phyloP scores from a whole-genome alignment of 2,329 filamentous ascomycete genomes.

The Ascochyta rabiei region DNA sequence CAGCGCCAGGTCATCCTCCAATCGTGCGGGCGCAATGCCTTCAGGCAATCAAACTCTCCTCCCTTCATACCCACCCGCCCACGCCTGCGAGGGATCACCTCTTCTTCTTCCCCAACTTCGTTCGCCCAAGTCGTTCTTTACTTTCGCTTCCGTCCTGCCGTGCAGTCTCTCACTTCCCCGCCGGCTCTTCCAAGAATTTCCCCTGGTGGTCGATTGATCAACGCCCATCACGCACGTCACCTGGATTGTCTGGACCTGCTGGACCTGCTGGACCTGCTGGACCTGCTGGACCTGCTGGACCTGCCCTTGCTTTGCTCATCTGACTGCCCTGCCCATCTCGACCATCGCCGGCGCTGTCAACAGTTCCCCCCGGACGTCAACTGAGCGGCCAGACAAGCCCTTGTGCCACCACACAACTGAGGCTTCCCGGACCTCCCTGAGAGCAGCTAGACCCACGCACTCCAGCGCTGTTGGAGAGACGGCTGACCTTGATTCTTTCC shows the following conservation, averaged over 20 bases:
- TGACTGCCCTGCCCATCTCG: conserved; percentile 39
- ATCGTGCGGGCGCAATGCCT: conserved; percentile 19
- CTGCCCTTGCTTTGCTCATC: conserved; percentile 40
- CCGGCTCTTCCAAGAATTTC: conserved; percentile 38
- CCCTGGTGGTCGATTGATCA: conserved; percentile 37
- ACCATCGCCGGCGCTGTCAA: conserved; percentile 27
- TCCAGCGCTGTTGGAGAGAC: conserved; percentile 17
- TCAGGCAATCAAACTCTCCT: conserved; percentile 33
- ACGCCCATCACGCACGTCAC: conserved; percentile 23
- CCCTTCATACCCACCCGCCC: conserved; percentile 31
- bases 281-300: conserved; percentile 19
- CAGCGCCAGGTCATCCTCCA: conserved; percentile 23
- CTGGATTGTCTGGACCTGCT: conserved; percentile 21
- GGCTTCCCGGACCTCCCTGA: conserved; percentile 11
- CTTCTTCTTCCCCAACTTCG: conserved; percentile 24
- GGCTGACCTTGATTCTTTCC: conserved; percentile 13
- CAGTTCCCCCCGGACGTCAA: conserved; percentile 24
- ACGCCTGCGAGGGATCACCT: conserved; percentile 20
- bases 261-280: too few species aligned
- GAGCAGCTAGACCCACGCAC: conserved; percentile 14
- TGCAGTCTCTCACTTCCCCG: conserved; percentile 28
- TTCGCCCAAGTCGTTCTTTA: conserved; percentile 33
- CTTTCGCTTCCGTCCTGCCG: conserved; percentile 17
- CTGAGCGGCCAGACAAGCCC: conserved; percentile 29
- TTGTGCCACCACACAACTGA: conserved; percentile 17